Percentiles rank a stretch among this genome's conserved stretches.
Conservation (phyloP, 805 yeast genomes). For the Nakazawaea pomicola region DNA sequence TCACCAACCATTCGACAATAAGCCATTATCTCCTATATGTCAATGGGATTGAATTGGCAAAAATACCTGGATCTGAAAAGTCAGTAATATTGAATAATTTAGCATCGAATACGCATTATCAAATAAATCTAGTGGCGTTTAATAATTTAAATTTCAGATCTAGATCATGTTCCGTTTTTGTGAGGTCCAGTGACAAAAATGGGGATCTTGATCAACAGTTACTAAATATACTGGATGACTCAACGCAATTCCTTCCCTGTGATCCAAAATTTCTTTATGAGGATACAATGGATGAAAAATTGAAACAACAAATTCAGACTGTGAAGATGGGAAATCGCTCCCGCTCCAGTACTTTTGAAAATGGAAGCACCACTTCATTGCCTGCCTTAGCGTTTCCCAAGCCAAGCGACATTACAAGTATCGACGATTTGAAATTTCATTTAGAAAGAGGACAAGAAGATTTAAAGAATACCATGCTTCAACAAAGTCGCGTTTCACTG, state of each 20-base stretch:
- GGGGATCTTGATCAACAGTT: slow-evolving; percentile 15
- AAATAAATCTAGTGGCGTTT: slow-evolving; percentile 37
- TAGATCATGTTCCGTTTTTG: slow-evolving; percentile 33
- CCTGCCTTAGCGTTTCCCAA: background rate
- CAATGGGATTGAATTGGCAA: slow-evolving; percentile 33
- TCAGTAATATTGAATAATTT: slow-evolving; percentile 31
- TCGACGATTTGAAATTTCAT: slow-evolving; percentile 36
- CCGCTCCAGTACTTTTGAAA: slow-evolving; percentile 30
- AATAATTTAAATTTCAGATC: slow-evolving; percentile 35
- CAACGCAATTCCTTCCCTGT: slow-evolving; percentile 5
- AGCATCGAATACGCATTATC: slow-evolving; percentile 31
- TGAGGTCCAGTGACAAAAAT: slow-evolving; percentile 30
- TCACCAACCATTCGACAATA: slow-evolving; percentile 25
- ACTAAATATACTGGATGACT: slow-evolving; percentile 13
- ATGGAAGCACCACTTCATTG: slow-evolving; percentile 17
- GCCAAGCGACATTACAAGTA: slow-evolving; percentile 27
- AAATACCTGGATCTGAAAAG: slow-evolving; percentile 29
- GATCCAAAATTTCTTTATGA: slow-evolving; percentile 16
- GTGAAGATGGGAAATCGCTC: slow-evolving; percentile 23
- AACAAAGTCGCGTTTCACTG: slow-evolving; percentile 25
- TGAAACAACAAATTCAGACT: slow-evolving; percentile 18
- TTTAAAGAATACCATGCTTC: slow-evolving; percentile 28
- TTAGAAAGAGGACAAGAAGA: slow-evolving; percentile 39
- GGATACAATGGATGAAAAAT: slow-evolving; percentile 23
- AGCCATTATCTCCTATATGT: slow-evolving; percentile 32